phyloP scores from a whole-genome alignment of 2,329 filamentous ascomycete genomes.

The Stenocarpella maydis region DNA sequence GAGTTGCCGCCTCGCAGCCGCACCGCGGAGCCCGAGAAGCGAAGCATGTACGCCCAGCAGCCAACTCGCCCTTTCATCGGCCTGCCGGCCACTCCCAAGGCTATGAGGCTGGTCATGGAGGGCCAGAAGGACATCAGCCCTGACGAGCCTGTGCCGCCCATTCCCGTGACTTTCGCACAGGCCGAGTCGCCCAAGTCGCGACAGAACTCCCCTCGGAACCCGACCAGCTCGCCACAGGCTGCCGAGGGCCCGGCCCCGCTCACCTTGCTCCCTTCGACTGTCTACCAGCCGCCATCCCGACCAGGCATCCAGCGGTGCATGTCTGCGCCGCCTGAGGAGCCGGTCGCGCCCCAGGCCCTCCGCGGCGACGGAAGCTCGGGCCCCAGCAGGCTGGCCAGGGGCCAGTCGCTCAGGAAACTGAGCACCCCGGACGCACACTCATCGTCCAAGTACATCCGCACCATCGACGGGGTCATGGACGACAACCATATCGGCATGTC shows the following conservation, averaged over 20 bases:
- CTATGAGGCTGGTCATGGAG: conserved; percentile 83
- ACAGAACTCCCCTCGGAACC: conserved; percentile 45
- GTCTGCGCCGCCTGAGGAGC: conserved; percentile 65
- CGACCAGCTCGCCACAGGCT: conserved; percentile 34
- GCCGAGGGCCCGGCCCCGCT: conserved; percentile 39
- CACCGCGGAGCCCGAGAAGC: conserved; percentile 68
- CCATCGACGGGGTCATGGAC: conserved; percentile 57
- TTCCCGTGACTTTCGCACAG: conserved; percentile 58
- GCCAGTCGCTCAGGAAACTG: conserved; percentile 47
- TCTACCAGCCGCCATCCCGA: conserved; percentile 63
- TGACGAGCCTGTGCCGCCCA: conserved; percentile 62
- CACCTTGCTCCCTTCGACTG: conserved; percentile 65
- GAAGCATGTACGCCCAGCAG: conserved; percentile 58
- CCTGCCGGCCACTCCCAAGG: conserved; percentile 88
- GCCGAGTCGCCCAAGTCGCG: conserved; percentile 49
- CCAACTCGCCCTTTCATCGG: conserved; percentile 66
- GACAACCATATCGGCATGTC: conserved; percentile 37
- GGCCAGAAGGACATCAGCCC: conserved; percentile 44
- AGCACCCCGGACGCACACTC: conserved; percentile 46
- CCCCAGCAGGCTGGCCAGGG: conserved; percentile 39
- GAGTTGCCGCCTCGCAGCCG: conserved; percentile 66
- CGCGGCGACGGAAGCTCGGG: conserved; percentile 38
- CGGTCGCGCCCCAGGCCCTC: conserved; percentile 45
- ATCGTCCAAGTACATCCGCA: conserved; percentile 49
- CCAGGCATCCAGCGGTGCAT: conserved; percentile 65